Base-by-base conservation (phyloP, 257 asterid genomes). In the Hygrophila difformis region DNA sequence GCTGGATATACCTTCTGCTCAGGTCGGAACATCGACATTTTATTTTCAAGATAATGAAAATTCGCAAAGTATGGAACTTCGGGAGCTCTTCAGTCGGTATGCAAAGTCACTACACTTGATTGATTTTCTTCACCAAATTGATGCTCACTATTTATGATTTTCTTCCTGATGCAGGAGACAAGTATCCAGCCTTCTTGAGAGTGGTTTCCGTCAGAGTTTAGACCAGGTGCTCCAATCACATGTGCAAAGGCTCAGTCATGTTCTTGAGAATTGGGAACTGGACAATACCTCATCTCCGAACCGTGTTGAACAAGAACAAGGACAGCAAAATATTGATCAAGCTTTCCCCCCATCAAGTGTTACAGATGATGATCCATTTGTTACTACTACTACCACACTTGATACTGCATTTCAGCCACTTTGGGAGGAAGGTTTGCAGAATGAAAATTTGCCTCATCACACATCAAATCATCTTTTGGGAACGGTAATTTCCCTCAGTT, bases 31-130 rank as follows among this genome's bases (percentile, higher is more conserved):
- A 53, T 59, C 89, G 1, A 28, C 79, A 10, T 55, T 72, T 60
- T 68, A 79, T 61, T 68, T 71, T 54, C 67, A 76, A 4, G 83
- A 66, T 49, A 84, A 84, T 47, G 94, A 84, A 51, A 82, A 74
- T 70, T 73, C 56, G 47, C 74, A 67, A 51, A 73, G 65, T 50
- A 69, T 70, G 24, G 99, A 91, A 64, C 70, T 91, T 17, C 75
- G 89, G 68, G 92, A 80, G 59, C 92, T 91, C 47, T 83, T 71
- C 47, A 86, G 94, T 78, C 68, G 98, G 98, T 86, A 51, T 23
- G 66, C 41, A 12, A 22, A 21, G 26, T 41, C 8, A 41, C 15
- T 16, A n/a, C 38, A 5, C 28, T 20, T 17, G 18, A 14, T 24
- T 18, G 8, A 41, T 23, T 39, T 43, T 10, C 38, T 47, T 7